Base-by-base conservation (phyloP, 129 eudicot genomes). In the Chrysanthemum seticuspe region DNA sequence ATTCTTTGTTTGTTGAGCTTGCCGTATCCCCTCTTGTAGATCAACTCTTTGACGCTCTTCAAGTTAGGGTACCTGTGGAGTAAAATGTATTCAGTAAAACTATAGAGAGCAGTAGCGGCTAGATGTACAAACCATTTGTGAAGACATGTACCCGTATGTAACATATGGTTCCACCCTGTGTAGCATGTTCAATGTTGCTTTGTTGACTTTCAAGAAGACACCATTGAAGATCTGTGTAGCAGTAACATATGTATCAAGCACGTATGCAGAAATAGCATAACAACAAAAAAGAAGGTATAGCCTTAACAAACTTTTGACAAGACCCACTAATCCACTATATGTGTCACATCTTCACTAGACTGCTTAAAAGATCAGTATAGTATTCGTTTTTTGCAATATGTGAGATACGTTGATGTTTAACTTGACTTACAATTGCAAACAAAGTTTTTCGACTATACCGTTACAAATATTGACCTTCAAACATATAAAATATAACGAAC, bases 101-200 rank as follows among this genome's bases (percentile, higher is more conserved):
- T 61, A 52, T 11, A 5, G 1, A 14, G 10, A 53, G 13, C 40
- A 36, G 44, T 0, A 0, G 18, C 0, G 18, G 2, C 1, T 2
- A 10, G 10, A 25, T 13, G 23, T 45, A 10, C 2, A n/a, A 40
- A 40, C 15, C 5, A 45, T 13, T 6, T 14, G 57, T 4, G 11
- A 18, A 23, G 18, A 40, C 7, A 62, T 68, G 0, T 74, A 89
- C 92, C 97, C 94, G 65, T 73, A 90, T 4, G 94, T 87, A 18
- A 90, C 96, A 74, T 87, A 90, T 18, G 97, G 97, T 71, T 90
- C 97, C 27, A 90, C 94, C 80, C 88, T 77, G 86, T 83, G 97
- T 9, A 90, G 76, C 97, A 90, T 90, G 73, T 87, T 90, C 60
- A 84, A n/a, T 3, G 96, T 89, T 6, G 96, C 96, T 66, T 83